Percentiles rank a stretch among this genome's conserved stretches.
Evolutionary conservation across 1,139 yeast species (phyloP).

Genomic region (Saccharomycopsis phalli): DNA sequence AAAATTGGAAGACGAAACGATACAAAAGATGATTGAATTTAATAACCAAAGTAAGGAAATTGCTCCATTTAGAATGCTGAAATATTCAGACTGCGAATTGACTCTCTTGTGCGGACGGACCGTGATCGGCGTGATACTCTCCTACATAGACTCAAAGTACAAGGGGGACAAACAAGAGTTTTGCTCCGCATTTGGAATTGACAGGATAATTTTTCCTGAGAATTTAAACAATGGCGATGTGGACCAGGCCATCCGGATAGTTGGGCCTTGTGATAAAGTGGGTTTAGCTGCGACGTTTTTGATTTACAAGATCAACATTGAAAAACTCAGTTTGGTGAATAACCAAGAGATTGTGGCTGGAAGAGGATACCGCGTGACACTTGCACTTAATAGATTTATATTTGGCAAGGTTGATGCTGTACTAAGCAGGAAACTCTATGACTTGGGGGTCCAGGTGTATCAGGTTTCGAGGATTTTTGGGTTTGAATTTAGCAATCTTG

Average conservation of each 20-base stretch:
- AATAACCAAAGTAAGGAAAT: neutral
- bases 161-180: slow-evolving; percentile 1
- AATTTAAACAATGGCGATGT: too few relatives aligned
- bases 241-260: too few relatives aligned
- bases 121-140: slow-evolving; percentile 4
- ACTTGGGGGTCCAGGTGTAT: neutral
- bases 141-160: neutral
- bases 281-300: too few relatives aligned
- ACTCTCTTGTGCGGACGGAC: slow-evolving; percentile 8
- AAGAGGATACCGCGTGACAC: slow-evolving; percentile 6
- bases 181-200: neutral
- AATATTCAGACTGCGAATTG: neutral
- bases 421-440: neutral
- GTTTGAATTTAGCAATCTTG: slow-evolving; percentile 16
- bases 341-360: neutral
- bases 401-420: neutral
- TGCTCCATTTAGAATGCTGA: too few relatives aligned
- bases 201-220: neutral
- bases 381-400: slow-evolving; percentile 9
- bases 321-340: too few relatives aligned
- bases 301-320: too few relatives aligned
- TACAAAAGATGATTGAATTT: neutral
- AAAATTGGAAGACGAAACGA: neutral
- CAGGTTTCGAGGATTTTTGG: neutral
- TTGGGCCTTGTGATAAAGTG: too few relatives aligned